Conservation (phyloP, 177 flowering plant genomes). For the Tripterygium wilfordii region DNA sequence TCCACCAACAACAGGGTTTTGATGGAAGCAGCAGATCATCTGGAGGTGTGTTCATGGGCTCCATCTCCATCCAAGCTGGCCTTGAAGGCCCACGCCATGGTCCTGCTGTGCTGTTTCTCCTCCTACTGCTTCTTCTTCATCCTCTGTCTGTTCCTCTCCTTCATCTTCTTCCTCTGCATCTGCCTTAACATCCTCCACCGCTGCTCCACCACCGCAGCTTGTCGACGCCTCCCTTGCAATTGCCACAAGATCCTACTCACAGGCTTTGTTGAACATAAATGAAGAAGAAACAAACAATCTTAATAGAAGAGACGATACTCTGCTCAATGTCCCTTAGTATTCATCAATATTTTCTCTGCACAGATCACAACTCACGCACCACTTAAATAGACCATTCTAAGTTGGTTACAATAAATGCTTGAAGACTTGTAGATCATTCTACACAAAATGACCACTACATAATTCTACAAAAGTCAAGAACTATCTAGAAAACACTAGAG, state of each 20-base stretch:
- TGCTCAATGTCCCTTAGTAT: no score
- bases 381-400: no score
- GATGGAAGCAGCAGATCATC: constrained; percentile 25
- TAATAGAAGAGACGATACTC: no score
- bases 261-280: no score
- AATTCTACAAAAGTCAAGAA: no score
- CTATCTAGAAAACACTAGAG: no score
- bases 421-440: no score
- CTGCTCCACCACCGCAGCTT: constrained; percentile 21
- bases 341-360: no score
- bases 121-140: not conserved
- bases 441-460: no score
- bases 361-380: no score
- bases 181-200: constrained; percentile 15
- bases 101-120: constrained; percentile 3
- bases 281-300: constrained; percentile 19
- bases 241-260: constrained; percentile 33
- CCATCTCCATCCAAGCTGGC: constrained; percentile 37
- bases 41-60: constrained; percentile 29
- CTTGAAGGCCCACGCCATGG: constrained; percentile 10
- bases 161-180: constrained; percentile 14
- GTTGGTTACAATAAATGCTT: no score
- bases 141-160: constrained; percentile 6
- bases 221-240: constrained; percentile 70
- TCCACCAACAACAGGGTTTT: constrained; percentile 17